Base-by-base conservation (phyloP, 2,329 filamentous ascomycete species). In the Fusarium cyanostomum region DNA sequence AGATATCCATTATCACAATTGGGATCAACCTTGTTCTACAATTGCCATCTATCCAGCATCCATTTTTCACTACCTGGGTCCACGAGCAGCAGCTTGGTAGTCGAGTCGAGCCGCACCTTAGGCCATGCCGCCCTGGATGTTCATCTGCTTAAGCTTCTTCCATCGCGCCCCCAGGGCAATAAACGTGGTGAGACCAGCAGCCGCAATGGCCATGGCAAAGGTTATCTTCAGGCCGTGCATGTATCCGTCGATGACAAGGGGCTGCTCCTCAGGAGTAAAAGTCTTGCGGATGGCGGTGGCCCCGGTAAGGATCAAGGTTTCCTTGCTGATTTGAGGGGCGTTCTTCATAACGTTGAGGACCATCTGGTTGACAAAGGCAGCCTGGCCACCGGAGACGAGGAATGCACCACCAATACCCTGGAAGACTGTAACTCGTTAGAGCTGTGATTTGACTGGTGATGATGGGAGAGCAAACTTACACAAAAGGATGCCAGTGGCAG, bases 211-310 rank as follows among this genome's bases (percentile, higher is more conserved):
- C 62, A 89, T 79, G 9, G 86, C 89, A 34, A 88, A 84, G 5
- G 82, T 80, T 8, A 89, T 86, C 70, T 89, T 87, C 66, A 89
- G 84, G 0, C 85, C 85, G 50, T 84, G 75, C 66, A 84, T 90
- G 76, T 92, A 92, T 0, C 85, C 86, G 0, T 73, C 63, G 24
- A 90, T 78, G 35, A 91, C 86, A 0, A 79, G 77, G 0, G 76
- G 69, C 3, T 89, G 76, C 55, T 79, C 80, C n/a, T 83, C 71
- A 0, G 69, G 53, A 0, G 80, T 70, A 62, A 91, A 85, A 2
- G 75, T 75, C 6, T 71, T 57, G 64, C 86, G 82, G 33, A 92
- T 78, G 62, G 85, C 81, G 0, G 87, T 89, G 4, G 82, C 81
- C 13, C 82, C 82, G 0, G 79, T 79, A 2, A 75, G 66, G 30